Conservation (phyloP, 2,329 filamentous ascomycete genomes). For the Exutisphaerella laricina region DNA sequence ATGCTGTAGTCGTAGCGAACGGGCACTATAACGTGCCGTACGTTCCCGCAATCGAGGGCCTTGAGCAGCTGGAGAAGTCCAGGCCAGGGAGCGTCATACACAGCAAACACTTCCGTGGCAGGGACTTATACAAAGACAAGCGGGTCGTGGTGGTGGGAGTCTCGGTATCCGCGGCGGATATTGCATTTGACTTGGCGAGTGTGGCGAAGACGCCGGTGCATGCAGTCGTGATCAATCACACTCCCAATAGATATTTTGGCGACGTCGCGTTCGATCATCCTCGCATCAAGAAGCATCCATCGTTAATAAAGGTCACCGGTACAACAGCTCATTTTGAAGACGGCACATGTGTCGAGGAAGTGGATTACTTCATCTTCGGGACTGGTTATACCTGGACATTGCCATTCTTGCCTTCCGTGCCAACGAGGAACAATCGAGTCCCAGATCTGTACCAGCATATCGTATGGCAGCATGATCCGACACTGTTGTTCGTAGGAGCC, state of each 20-base stretch:
- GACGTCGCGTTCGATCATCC: slow-evolving; percentile 57
- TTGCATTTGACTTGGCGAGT: slow-evolving; percentile 49
- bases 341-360: slow-evolving; percentile 46
- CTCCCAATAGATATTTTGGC: slow-evolving; percentile 51
- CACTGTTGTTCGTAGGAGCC: slow-evolving; percentile 54
- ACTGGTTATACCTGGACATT: slow-evolving; percentile 62
- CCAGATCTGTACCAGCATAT: slow-evolving; percentile 55
- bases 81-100: slow-evolving; percentile 50
- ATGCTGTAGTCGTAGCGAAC: slow-evolving; percentile 56
- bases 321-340: slow-evolving; percentile 53
- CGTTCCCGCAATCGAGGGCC: slow-evolving; percentile 46
- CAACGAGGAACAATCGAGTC: slow-evolving; percentile 51
- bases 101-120: slow-evolving; percentile 50
- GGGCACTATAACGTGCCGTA: slow-evolving; percentile 59
- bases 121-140: slow-evolving; percentile 44
- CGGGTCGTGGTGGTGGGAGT: slow-evolving; percentile 59
- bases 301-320: slow-evolving; percentile 44
- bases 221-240: slow-evolving; percentile 51
- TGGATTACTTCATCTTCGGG: slow-evolving; percentile 61
- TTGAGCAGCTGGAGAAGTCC: slow-evolving; percentile 44
- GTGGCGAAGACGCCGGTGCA: slow-evolving; percentile 46
- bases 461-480: slow-evolving; percentile 51
- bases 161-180: slow-evolving; percentile 60
- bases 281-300: slow-evolving; percentile 43
- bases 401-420: slow-evolving; percentile 53